Evolutionary conservation across 139 green algal species (phyloP), one percentile per base, ranked within the genome.

Genomic region (Tetratostichococcus sp.): DNA sequence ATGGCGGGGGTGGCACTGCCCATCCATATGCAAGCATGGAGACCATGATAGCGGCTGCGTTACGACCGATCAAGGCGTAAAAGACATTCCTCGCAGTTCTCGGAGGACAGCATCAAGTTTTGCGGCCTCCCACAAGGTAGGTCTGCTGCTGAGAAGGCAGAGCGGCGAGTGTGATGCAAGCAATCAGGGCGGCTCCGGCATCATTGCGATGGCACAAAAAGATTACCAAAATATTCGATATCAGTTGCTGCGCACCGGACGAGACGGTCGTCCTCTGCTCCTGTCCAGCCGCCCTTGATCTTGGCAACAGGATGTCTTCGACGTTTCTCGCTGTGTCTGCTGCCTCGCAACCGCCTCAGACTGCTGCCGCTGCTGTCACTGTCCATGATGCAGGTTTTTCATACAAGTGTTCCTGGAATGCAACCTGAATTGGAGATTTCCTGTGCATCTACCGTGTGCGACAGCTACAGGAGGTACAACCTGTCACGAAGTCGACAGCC

Each of bases 231-330:
- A 62, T 62, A 31, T 23, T 1, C 17, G 5, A 28, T 35, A 5
- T 62, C 14, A 8, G 14, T 2, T 25, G 50, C 11, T 19, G 33
- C 75, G 21, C 66, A 79, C 75, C 74, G 62, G 17, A 70, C 67
- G n/a, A 80, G 77, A 1, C 31, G 35, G 17, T 35, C 69, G 33
- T 83, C 78, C 39, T 83, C 78, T 22, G 72, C 78, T 4, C 39
- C 58, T 23, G 69, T 83, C 78, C 78, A 83, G 65, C 39, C 50
- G 32, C 78, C 78, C 34, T 78, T 78, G 42, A 79, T 66, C 42
- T 77, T 72, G 30, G 76, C 76, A 26, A 81, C 76, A 6, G 70
- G 72, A 25, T 81, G 73, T 1, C 71, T 28, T 6, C 76, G 70
- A 22, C 50, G 17, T 17, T 62, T 62, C 17, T 62, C 50, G 50